Evolutionary conservation across 1,139 yeast genomes (phyloP), one percentile per base, ranked within the genome.

Genomic region (Groenewaldozyma auringiensis): DNA sequence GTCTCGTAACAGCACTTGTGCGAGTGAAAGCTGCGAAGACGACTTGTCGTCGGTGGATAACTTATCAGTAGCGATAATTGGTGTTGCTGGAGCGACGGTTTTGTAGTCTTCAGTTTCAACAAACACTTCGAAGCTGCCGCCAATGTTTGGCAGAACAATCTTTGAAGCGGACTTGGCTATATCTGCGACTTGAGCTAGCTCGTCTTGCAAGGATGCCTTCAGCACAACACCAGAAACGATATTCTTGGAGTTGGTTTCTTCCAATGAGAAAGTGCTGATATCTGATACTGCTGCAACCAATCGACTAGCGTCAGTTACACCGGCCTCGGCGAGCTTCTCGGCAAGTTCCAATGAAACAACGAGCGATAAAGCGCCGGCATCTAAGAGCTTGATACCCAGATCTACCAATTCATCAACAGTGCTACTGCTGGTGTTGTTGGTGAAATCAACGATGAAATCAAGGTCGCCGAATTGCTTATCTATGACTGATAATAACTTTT

Each of bases 301-400:
- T 53, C 88, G 70, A 32, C 73, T 69, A 4, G 20, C 21, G 25
- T 72, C 57, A 39, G 94, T 89, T 47, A 86, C 76, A 6, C 83
- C 85, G 6, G 75, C 65, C 2, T 64, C 70, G 2, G 61, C 59
- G 17, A 75, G 63, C 21, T 63, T 61, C 0, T 61, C 62, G 2
- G 69, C 71, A 42, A 65, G 65, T 0, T 54, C 45, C 17, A 62
- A 62, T 2, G 63, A 50, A 25, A 77, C 75, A 52, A 83, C 68
- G 1, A 85, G 60, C 16, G 71, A 70, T 32, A 67, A 60, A 17
- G 83, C 77, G 27, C 96, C 96, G 45, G 73, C 72, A 59, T 88
- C 87, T 52, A 85, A 72, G 33, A 85, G 60, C 11, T 69, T 71
- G 35, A 84, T 69, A 21, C 76, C 60, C 33, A 68, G 65, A 47